phyloP scores from a whole-genome alignment of 225 moss, liverwort and hornwort species.

The Sphagnum contortum region DNA sequence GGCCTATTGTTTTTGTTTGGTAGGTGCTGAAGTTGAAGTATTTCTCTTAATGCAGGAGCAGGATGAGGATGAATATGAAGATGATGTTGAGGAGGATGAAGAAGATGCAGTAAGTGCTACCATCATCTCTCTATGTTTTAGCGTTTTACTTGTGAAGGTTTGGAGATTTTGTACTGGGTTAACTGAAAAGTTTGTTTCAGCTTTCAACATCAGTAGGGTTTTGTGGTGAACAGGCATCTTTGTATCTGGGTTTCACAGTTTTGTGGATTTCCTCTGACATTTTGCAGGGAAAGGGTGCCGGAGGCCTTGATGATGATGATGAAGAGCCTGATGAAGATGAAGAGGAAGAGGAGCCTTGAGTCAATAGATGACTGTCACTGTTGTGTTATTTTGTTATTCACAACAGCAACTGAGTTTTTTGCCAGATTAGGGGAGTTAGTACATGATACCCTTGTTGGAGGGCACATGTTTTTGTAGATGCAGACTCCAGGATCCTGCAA shows the following conservation, averaged over 20 bases:
- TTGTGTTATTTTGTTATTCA: slow-evolving; percentile 4
- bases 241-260: no score
- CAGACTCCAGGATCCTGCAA: slow-evolving; percentile 16
- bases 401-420: slow-evolving; percentile 7
- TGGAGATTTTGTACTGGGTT: no score
- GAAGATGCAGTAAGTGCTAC: slow-evolving; percentile 60
- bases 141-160: no score
- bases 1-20: no score
- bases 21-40: no score
- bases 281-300: slow-evolving; percentile 62
- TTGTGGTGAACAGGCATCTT: no score
- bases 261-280: no score
- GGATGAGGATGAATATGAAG: slow-evolving; percentile 82
- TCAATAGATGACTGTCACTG: neutral
- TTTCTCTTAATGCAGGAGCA: slow-evolving; percentile 47
- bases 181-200: no score
- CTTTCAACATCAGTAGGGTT: no score
- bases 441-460: slow-evolving; percentile 17
- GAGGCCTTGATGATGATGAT: slow-evolving; percentile 74
- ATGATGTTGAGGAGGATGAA: slow-evolving; percentile 77
- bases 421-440: slow-evolving; percentile 1
- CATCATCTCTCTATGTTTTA: no score
- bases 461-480: slow-evolving; percentile 16
- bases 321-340: slow-evolving; percentile 88
- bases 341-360: slow-evolving; percentile 64